Conservation (phyloP, 305 asterid species). For the Fraxinus paxiana region DNA sequence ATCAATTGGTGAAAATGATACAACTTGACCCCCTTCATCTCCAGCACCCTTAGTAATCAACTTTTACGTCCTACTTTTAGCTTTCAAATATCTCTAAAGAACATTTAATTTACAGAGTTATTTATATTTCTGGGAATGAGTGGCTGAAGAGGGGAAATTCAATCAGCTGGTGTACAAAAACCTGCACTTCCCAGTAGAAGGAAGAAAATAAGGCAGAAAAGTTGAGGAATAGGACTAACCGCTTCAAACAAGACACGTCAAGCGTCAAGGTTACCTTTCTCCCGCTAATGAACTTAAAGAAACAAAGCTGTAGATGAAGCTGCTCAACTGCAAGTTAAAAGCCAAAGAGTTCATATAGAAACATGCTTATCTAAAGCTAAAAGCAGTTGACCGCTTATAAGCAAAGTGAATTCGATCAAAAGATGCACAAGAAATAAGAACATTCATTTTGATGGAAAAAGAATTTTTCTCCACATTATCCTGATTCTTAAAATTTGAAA, state of each 20-base stretch:
- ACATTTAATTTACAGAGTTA: background rate
- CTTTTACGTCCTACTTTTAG: background rate
- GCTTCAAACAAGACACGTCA: conserved; percentile 76
- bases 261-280: conserved; percentile 60
- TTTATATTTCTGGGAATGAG: background rate
- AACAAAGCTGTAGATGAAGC: conserved; percentile 65
- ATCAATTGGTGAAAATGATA: background rate
- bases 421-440: background rate
- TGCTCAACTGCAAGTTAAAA: conserved; percentile 54
- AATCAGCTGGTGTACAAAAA: background rate
- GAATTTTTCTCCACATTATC: background rate
- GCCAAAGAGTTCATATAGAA: conserved; percentile 18
- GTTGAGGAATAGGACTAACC: conserved; percentile 39
- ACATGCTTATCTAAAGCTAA: background rate
- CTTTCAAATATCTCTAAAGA: background rate
- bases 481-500: background rate
- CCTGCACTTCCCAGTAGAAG: background rate
- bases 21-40: background rate
- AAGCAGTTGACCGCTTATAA: background rate
- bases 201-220: conserved; percentile 16
- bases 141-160: background rate
- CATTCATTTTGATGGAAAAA: background rate
- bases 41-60: background rate
- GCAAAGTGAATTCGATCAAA: conserved; percentile 8
- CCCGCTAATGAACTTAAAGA: conserved; percentile 49